Base-by-base conservation (phyloP, 2,329 filamentous ascomycete genomes). In the Drechslerella dactyloides region DNA sequence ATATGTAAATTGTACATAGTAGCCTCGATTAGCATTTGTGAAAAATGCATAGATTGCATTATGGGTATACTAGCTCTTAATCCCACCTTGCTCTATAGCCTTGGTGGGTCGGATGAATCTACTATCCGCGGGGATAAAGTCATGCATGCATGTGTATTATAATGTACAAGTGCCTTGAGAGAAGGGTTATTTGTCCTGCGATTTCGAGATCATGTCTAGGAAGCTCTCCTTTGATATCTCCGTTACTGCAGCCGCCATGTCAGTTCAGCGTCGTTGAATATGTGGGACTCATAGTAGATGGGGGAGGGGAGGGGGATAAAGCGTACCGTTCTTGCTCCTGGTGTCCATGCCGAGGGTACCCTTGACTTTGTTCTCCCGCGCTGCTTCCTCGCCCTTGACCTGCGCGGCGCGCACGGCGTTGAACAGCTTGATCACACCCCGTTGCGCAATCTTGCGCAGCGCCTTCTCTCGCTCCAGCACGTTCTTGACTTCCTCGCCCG, bases 171-270 rank as follows among this genome's bases (percentile, higher is more conserved):
- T 3, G 3, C 19, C 17, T 13, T n/a, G 2, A 27, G 5, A 53
- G 21, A 13, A 33, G 7, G 15, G n/a, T 55, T 46, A 62, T 62
- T 69, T 69, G 19, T 62, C 57, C 46, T 69, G 61, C 10, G 65
- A 50, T 40, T 69, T 69, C 6, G 64, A 74, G 78, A 99, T 96
- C 79, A 97, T 81, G 73, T 97, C 93, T 79, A 99, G 81, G 81
- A 97, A 99, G 0, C 93, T 93, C 82, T 97, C 90, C 82, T 96
- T 96, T 79, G 90, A 96, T 88, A 99, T 94, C 83, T 97, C 93
- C 75, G 91, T 94, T 58, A 96, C 84, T 76, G 19, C 11, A 50
- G 10, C n/a, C 10, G 13, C 1, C 19, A 10, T 11, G 40, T 62
- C 50, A 58, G 65, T 51, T 19, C n/a, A 8, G 10, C n/a, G n/a